phyloP scores from a whole-genome alignment of 2,329 filamentous ascomycete genomes.

The Talaromyces sp. region DNA sequence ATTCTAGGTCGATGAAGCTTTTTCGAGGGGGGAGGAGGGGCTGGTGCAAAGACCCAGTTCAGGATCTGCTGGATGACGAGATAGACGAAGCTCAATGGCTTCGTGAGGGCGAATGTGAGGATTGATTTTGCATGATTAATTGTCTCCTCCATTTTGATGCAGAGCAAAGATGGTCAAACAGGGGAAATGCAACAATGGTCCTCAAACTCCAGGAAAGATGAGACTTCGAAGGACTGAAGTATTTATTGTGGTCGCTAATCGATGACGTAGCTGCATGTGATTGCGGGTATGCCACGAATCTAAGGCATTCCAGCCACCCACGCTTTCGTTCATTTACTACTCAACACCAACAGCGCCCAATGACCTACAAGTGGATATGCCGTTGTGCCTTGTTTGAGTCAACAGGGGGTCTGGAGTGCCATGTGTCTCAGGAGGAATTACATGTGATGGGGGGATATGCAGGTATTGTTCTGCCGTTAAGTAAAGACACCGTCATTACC shows the following conservation, averaged over 20 bases:
- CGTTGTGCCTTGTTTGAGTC: constrained; percentile 13
- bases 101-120: constrained; percentile 13
- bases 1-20: constrained; percentile 61
- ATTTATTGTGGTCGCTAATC: neutral
- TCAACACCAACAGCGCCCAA: too few relatives aligned
- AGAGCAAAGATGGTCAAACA: neutral
- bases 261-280: constrained; percentile 16
- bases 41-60: constrained; percentile 60
- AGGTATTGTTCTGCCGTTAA: too few relatives aligned
- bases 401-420: too few relatives aligned
- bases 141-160: neutral
- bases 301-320: neutral
- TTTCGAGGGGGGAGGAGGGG: constrained; percentile 55
- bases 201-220: too few relatives aligned
- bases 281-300: neutral
- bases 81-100: constrained; percentile 30
- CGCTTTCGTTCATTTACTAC: too few relatives aligned
- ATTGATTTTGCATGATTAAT: constrained; percentile 7
- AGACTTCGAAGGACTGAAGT: neutral
- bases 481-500: too few relatives aligned
- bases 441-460: neutral
- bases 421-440: too few relatives aligned
- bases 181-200: too few relatives aligned
- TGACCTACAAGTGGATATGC: too few relatives aligned
- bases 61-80: constrained; percentile 30